A percentile compares a stretch with the other conserved stretches of the same genome.
These are phyloP conservation scores for Orbilia javanica DNA, from an alignment of 2,329 filamentous ascomycete species.

Conservation along the genomic window DNA sequence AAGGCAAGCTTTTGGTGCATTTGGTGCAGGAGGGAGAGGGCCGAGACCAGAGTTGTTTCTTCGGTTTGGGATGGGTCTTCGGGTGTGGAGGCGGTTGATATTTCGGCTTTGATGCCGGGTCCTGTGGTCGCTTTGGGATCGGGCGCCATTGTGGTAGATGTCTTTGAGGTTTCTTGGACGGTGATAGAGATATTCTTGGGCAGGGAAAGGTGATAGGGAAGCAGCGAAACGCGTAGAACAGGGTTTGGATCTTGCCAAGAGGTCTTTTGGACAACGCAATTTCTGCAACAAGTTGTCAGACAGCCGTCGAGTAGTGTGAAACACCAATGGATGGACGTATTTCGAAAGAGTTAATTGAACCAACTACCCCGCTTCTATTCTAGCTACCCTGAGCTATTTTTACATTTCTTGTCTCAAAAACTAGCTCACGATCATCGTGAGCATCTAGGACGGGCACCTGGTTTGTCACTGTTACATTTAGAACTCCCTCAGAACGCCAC, in stretches of 20 bases:
- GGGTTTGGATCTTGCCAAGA: constrained; percentile 4
- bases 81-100: background rate
- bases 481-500: no score
- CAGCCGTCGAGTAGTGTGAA: no score
- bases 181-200: background rate
- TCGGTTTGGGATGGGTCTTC: constrained; percentile 44
- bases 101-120: constrained; percentile 3
- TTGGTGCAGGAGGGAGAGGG: constrained; percentile 56
- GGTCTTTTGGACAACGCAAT: background rate
- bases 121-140: constrained; percentile 13
- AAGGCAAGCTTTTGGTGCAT: constrained; percentile 57
- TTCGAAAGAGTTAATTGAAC: no score
- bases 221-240: constrained; percentile 2
- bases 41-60: constrained; percentile 50
- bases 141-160: constrained; percentile 14
- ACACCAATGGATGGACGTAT: no score
- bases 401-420: no score
- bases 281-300: constrained; percentile 20
- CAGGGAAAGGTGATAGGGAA: background rate
- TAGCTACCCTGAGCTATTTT: no score
- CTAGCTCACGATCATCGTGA: no score
- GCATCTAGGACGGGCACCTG: no score
- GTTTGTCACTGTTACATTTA: no score
- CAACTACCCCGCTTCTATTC: no score
- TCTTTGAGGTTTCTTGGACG: background rate